Evolutionary conservation across 352 stramenopile species (phyloP), one percentile per base, ranked within the genome.

Genomic region (Globisporangium okanoganense): DNA sequence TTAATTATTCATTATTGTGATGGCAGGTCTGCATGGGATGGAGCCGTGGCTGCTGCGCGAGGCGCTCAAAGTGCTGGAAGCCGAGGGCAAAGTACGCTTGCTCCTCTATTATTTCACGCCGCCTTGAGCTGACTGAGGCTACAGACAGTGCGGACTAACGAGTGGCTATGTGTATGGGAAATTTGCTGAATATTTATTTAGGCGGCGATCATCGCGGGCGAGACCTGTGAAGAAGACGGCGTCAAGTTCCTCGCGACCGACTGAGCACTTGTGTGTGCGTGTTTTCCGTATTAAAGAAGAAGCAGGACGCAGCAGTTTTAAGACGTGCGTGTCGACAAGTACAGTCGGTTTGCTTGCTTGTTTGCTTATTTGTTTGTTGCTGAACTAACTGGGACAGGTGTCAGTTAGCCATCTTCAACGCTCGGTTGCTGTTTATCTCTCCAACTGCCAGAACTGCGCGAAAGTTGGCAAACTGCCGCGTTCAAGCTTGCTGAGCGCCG

Each of bases 161-260:
- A 22, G 1, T 31, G 10, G 18, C 12, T 18, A 2, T 38, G 9
- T n/a, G 29, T 33, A 33, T 33, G 29, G 6, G 6, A 33, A 33
- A 7, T 3, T 33, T 33, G 29, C 29, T 52, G 10, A 33, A 18
- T 29, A 8, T 38, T 18, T 54, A 3, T 29, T 2, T 54, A 90
- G 81, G 85, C 81, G 13, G 81, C 78, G 20, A 82, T 94, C 38
- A 92, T 94, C 61, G 76, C 82, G 8, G 85, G 85, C 22, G 78
- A 87, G 66, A 94, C 85, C 31, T 87, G 82, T 35, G 82, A 94
- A 65, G 83, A 94, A 66, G 82, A 92, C 68, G 85, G 85, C 45
- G 85, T 94, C 69, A 94, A 94, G 67, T 94, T 94, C 60, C 67
- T 94, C 41, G 69, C 81, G 13, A 79, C 73, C 0, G 80, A 90